Evolutionary conservation across 2,329 filamentous ascomycete species (phyloP).

Genomic region (Metarhizium album): DNA sequence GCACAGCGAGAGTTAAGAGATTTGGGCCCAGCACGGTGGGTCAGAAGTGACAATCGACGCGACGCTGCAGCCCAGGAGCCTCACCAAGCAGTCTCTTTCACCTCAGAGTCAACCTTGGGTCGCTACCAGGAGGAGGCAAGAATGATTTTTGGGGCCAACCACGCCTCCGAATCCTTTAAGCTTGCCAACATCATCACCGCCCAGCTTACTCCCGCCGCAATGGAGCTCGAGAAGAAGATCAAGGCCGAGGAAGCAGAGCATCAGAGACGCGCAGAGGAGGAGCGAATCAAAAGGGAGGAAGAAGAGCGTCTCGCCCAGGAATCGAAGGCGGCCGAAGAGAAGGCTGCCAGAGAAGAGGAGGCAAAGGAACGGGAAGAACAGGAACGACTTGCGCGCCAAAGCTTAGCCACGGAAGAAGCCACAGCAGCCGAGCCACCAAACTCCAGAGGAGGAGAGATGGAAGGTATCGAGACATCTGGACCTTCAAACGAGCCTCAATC

Average conservation of each 20-base stretch:
- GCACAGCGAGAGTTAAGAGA: constrained; percentile 42
- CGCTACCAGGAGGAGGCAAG: constrained; percentile 87
- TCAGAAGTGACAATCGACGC: constrained; percentile 37
- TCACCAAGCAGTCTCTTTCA: constrained; percentile 66
- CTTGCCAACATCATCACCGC: constrained; percentile 61
- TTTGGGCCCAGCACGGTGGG: constrained; percentile 28
- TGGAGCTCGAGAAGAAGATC: constrained; percentile 66
- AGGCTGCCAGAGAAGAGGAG: constrained; percentile 54
- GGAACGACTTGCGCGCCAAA: constrained; percentile 11
- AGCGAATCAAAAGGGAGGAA: constrained; percentile 51
- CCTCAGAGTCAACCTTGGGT: constrained; percentile 56
- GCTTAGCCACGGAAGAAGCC: constrained; percentile 47
- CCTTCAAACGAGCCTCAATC: constrained; percentile 21
- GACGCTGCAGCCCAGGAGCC: constrained; percentile 46
- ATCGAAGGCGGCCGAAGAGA: constrained; percentile 62
- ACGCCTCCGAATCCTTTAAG: constrained; percentile 54
- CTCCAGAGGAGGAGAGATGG: constrained; percentile 47
- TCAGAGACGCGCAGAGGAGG: constrained; percentile 40
- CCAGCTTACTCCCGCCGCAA: constrained; percentile 69
- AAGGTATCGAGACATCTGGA: constrained; percentile 57
- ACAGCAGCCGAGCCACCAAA: constrained; percentile 24
- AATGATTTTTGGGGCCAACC: constrained; percentile 64
- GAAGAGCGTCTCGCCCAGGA: constrained; percentile 57
- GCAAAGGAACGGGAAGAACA: constrained; percentile 56
- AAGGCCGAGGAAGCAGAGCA: constrained; percentile 48